phyloP scores from a whole-genome alignment of 306 rosid species.

The Erythrophleum fordii region DNA sequence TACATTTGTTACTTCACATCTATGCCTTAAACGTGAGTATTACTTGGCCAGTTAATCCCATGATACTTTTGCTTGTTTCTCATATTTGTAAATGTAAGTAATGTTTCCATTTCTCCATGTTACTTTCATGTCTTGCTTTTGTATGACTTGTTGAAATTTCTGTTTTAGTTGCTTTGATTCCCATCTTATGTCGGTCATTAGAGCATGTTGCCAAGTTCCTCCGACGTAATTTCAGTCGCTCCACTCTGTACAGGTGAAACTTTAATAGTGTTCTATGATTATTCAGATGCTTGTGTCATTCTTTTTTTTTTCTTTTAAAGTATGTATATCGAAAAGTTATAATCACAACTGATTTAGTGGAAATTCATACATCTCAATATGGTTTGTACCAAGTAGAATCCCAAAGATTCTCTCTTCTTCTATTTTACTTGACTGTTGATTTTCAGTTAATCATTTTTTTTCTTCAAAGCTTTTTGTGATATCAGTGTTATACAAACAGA shows the following conservation, averaged over 20 bases:
- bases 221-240: slow-evolving; percentile 82
- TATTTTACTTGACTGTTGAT: background rate
- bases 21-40: slow-evolving; percentile 81
- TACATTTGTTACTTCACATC: slow-evolving; percentile 76
- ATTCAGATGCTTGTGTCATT: background rate
- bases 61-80: slow-evolving; percentile 11
- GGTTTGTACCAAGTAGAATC: background rate
- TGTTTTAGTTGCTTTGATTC: slow-evolving; percentile 90
- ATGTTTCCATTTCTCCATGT: slow-evolving; percentile 9
- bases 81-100: background rate
- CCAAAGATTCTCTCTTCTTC: slow-evolving; percentile 10
- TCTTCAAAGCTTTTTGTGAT: background rate
- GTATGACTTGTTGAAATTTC: slow-evolving; percentile 38
- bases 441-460: background rate
- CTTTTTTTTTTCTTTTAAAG: background rate
- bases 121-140: slow-evolving; percentile 6
- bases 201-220: slow-evolving; percentile 98
- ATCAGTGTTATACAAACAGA: background rate
- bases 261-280: background rate
- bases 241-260: slow-evolving; percentile 84
- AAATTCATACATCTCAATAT: background rate
- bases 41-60: slow-evolving; percentile 26
- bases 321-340: background rate
- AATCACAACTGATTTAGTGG: background rate
- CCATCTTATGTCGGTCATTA: slow-evolving; percentile 79